Evolutionary conservation across 352 stramenopile species (phyloP), one percentile per base, ranked within the genome.

Genomic region (Pythium oligandrum): DNA sequence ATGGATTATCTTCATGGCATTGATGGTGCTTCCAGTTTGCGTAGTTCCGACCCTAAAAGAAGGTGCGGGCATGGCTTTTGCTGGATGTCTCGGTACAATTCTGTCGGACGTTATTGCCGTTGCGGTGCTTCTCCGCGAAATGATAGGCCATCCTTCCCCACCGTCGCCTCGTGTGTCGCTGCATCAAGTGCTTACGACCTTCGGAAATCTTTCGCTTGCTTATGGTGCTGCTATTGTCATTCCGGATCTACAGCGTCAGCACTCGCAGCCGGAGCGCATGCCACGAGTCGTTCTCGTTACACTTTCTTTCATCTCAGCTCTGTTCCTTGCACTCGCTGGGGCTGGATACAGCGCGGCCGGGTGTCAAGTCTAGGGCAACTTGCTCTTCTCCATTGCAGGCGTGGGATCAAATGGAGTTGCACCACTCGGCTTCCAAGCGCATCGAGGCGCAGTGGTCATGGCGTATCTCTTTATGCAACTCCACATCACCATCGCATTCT

Each of bases 401-500:
- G 26, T 9, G 38, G 30, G n/a, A 6, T 30, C 7, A 12, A 35
- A 11, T 26, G 59, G 48, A 1, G 35, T 57, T 11, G 39, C 57
- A 1, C 44, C 51, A 26, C 58, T 71, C 42, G 68, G 56, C 30
- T 76, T 76, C 53, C 33, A 34, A n/a, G 32, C 53, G 4, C 38
- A 57, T 40, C 48, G 61, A 6, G 63, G 51, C 26, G 52, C 45
- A 26, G 68, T 69, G 12, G 61, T 73, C 9, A 11, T 73, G 17
- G 65, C 60, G 45, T 78, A 63, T 40, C 57, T 66, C 17, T 70
- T 68, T 57, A 82, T 82, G 66, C 69, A 78, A 37, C 36, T 73
- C 45, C 70, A 75, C 61, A 72, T 76, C 37, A 65, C 67, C 31
- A 70, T 75, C 38, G 67, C 67, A 4, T 75, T 75, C 31, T 45